phyloP scores from a whole-genome alignment of 139 green algal species.

The Zygnema cylindricum region DNA sequence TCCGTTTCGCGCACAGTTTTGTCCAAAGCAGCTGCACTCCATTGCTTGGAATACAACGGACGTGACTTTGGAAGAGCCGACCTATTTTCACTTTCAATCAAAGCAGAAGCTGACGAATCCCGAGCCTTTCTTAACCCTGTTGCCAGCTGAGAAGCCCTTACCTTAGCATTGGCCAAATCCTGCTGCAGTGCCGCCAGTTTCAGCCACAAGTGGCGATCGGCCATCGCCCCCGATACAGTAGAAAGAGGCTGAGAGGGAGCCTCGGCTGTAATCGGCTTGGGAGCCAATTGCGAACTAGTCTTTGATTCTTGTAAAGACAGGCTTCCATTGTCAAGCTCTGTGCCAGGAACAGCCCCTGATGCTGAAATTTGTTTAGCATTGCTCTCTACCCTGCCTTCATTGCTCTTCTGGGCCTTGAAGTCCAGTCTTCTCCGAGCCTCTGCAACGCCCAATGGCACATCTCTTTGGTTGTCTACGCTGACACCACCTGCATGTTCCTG shows the following conservation, averaged over 20 bases:
- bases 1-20: neutral
- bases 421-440: no score
- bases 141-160: neutral
- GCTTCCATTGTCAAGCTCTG: neutral
- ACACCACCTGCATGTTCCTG: neutral
- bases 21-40: neutral
- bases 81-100: neutral
- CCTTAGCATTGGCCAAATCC: neutral
- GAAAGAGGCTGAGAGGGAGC: neutral
- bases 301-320: neutral
- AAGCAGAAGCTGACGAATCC: neutral
- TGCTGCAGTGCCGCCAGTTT: neutral
- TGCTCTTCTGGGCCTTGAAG: no score
- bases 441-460: neutral
- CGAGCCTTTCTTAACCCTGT: neutral
- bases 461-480: neutral
- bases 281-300: neutral
- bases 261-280: no score
- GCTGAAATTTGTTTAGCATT: neutral
- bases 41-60: neutral
- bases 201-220: neutral
- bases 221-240: neutral
- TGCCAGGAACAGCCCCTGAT: neutral
- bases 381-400: neutral
- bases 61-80: neutral